Percentiles rank a stretch among this genome's conserved stretches.
Evolutionary conservation across 2,329 filamentous ascomycete species (phyloP).

Genomic region (Colletotrichum sublineola): DNA sequence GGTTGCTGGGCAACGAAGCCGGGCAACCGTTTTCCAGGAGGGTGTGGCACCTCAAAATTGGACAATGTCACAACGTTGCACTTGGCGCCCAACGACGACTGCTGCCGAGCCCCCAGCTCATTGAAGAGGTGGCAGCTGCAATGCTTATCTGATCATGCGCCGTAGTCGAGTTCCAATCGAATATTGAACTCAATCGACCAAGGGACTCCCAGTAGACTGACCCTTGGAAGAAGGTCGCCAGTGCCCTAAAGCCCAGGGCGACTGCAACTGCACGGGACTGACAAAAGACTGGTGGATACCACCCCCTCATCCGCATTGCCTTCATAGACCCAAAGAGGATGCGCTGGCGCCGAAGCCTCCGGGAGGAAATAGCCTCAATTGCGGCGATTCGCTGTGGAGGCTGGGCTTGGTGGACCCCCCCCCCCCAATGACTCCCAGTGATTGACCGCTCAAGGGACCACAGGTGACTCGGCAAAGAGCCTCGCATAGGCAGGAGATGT

Average conservation of each 20-base stretch:
- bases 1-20: conserved; percentile 41
- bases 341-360: conserved; percentile 22
- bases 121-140: conserved; percentile 3
- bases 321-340: conserved; percentile 13
- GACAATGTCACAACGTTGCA: conserved; percentile 10
- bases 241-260: too few species aligned
- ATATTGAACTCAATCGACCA: not conserved
- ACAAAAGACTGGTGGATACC: conserved; percentile 10
- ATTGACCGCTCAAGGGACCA: conserved; percentile 36
- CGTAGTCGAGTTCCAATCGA: not conserved
- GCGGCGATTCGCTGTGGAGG: conserved; percentile 48
- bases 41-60: not conserved
- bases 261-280: not conserved
- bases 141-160: conserved; percentile 17
- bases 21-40: conserved; percentile 8
- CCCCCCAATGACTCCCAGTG: conserved; percentile 26
- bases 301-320: not conserved
- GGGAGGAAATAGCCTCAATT: conserved; percentile 20
- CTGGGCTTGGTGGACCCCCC: conserved; percentile 31
- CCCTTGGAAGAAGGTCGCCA: not conserved
- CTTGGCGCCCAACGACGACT: conserved; percentile 23
- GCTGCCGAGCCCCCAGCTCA: not conserved
- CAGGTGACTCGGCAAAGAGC: conserved; percentile 38
- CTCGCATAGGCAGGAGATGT: conserved; percentile 50
- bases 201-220: not conserved